Evolutionary conservation across 192 early-diverging fungal species (phyloP), one percentile per base, ranked within the genome.

Genomic region (Phycomyces nitens): DNA sequence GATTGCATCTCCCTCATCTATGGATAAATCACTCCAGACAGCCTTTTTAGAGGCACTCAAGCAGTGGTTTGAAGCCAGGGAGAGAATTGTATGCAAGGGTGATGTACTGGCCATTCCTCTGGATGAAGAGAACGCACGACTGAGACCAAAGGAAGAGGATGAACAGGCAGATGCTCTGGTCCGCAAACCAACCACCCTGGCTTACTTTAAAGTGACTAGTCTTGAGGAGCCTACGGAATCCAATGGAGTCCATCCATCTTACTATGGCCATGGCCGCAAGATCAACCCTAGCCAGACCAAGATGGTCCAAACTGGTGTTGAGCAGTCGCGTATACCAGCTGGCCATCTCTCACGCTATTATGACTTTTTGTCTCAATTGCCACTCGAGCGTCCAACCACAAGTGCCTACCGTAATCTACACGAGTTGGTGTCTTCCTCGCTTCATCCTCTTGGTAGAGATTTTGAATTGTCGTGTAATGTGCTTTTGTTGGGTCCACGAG

Each of bases 401-500:
- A 53, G 43, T 11, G 77, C 83, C 9, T 81, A 75, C 56, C 9
- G 66, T 5, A 68, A 79, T 34, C 71, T 93, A 7, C 67, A 80
- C 27, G 82, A 86, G 21, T 73, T 93, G 0, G 76, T 89, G 1
- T 80, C 78, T 5, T 87, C 91, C 1, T 84, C 82, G 44, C 78
- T 95, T 14, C 88, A 94, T 65, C 91, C 94, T 12, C 69, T 88
- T 22, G 85, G 90, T 0, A 66, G 81, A 15, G 70, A 82, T n/a
- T 79, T 89, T 27, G 82, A 81, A 11, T 75, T 96, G 20, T 77
- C 80, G 15, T 91, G 90, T 60, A 86, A 85, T 0, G 82, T 87
- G 0, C 66, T 96, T 34, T 58, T 97, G 20, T 86, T 90, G 61
- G 95, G 93, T 12, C 85, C 90, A 21, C 77, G 84, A 1, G 95